Evolutionary conservation across 345 rosid genomes (phyloP), one percentile per base, ranked within the genome.

Genomic region (Orychophragmus violaceus): DNA sequence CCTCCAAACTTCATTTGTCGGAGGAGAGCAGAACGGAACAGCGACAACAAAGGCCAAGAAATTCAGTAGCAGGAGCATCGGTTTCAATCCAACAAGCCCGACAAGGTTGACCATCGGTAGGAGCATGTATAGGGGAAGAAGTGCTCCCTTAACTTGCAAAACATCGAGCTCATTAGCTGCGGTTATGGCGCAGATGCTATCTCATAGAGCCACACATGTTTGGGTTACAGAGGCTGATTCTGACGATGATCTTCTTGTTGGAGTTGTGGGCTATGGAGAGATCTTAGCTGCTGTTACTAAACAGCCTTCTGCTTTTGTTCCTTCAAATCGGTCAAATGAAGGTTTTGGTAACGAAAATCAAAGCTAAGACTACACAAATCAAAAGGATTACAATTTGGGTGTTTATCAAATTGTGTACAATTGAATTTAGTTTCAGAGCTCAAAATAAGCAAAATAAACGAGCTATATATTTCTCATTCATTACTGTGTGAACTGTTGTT

Each of bases 171-270:
- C 97, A 0, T 72, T 94, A 58, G 99, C 99, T 1, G 97, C 97
- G 0, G 95, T 94, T 2, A 94, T 94, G 99, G 96, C 99, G 57
- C 99, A 94, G 68, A 94, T 94, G 99, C 83, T 90, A 10, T 90
- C 97, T 63, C 97, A 94, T 63, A 74, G 97, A 62, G 96, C 92
- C 27, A 87, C 97, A 35, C 96, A 90, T 61, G 93, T 94, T 27
- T 94, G 99, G 99, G 99, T 90, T 57, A 94, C 89, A 0, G 89
- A 90, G 63, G 84, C 83, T 8, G 95, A 87, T 6, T 77, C 70
- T 3, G 97, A 90, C 4, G 97, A 90, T 5, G 99, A 94, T 69
- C 68, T 84, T 62, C 71, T 90, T 32, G 96, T 87, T 3, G 99
- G 99, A 19, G 87, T 90, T 45, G 87, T 94, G 0, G 91, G 96